Evolutionary conservation across 805 yeast species (phyloP), one percentile per base, ranked within the genome.

Genomic region (Torulaspora microellipsoides): DNA sequence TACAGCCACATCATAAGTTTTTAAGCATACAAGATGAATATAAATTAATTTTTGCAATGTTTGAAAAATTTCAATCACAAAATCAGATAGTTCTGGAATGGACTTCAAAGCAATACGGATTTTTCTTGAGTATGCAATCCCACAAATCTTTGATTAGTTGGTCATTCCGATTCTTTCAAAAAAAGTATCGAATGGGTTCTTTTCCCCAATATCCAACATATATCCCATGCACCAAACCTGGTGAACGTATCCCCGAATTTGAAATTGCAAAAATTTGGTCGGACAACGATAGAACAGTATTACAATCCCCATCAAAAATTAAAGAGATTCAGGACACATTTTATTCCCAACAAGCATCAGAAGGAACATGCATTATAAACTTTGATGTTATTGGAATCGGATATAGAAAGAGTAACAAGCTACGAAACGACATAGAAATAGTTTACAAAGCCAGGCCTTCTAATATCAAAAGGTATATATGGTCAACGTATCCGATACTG

Each of bases 141-240:
- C 54, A 55, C 32, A 45, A 36, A 15, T 34, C 15, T 13, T 30
- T 56, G 15, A 17, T 46, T 2, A 33, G 42, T 10, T 45, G 37
- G 28, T 45, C 53, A 2, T 43, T 43, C 10, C 34, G 34, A 14
- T 43, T 44, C 29, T 36, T 47, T 25, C 40, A 36, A 33, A 41
- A 35, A 9, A 49, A 42, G 17, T 38, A 39, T 23, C 36, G 30
- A 20, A 37, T 31, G 34, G 47, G 43, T 29, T 40, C 43, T 30
- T 17, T 52, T 8, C 47, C 48, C 12, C 50, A 52, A 15, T 52
- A 52, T 23, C 59, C 59, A 8, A 34, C 52, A 36, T 49, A 48
- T 31, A 51, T 56, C 7, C 59, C 58, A 3, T 42, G 52, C 28
- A 15, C 42, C 2, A 29, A 39, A 15, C 36, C 51, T 23, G 52